phyloP scores from a whole-genome alignment of 169 alveolate genomes.

The Plasmodium cynomolgi region DNA sequence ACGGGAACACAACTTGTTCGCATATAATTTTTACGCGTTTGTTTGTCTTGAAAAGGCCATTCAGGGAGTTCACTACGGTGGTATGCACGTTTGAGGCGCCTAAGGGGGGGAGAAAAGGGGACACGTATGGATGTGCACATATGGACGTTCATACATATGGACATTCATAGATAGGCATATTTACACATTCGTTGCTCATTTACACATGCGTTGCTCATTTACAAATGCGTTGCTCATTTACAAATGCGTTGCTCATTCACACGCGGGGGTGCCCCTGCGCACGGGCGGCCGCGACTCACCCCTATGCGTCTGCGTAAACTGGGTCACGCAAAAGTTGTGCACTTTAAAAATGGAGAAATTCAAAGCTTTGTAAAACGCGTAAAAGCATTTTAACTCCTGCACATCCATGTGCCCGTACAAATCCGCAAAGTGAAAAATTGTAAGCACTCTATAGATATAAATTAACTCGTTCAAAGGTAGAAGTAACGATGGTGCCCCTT shows the following conservation, averaged over 20 bases:
- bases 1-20: slow-evolving; percentile 61
- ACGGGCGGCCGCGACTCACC: neutral
- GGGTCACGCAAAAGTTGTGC: slow-evolving; percentile 22
- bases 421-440: slow-evolving; percentile 46
- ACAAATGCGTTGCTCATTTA: neutral
- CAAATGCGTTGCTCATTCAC: neutral
- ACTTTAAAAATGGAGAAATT: slow-evolving; percentile 43
- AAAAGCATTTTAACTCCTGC: slow-evolving; percentile 34
- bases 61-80: slow-evolving; percentile 28
- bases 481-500: neutral
- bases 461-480: slow-evolving; percentile 38
- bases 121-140: neutral
- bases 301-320: slow-evolving; percentile 64
- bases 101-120: slow-evolving; percentile 3
- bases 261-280: neutral
- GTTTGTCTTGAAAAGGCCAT: slow-evolving; percentile 16
- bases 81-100: slow-evolving; percentile 36
- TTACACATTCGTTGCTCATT: neutral
- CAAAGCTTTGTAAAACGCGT: slow-evolving; percentile 27
- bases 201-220: too few species aligned
- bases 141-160: neutral
- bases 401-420: slow-evolving; percentile 59
- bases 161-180: too few species aligned
- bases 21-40: slow-evolving; percentile 9
- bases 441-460: slow-evolving; percentile 50